Base-by-base conservation (phyloP, 495 filamentous ascomycete species). In the Letharia columbiana region DNA sequence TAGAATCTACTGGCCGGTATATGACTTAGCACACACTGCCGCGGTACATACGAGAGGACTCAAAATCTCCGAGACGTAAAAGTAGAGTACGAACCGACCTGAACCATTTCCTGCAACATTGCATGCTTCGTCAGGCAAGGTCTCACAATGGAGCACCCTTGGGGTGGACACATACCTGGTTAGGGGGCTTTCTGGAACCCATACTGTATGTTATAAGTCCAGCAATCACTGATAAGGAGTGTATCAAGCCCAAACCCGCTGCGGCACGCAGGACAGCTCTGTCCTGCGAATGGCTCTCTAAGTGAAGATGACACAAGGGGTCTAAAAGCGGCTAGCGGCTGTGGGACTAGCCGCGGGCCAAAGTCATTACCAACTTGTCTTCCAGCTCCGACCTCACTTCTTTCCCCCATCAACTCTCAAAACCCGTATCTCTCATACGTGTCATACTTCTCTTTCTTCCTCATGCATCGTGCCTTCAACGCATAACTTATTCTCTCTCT, bases 81-180 rank as follows among this genome's bases (percentile, higher is more conserved):
- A 67, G 59, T 44, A 65, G 73, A 72, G 74, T 78, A 88, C 86
- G 82, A 85, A 97, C 94, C 94, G 82, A 98, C 91, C 87, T 98
- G 93, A 69, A 96, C 90, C 94, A 98, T 98, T 85, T 98, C 93
- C 92, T 98, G 74, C 58, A 13, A 31, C 23, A 62, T 41, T 49
- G 17, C 13, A 42, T 52, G 17, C 42, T 61, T 66, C 37, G 37
- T 56, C 45, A 61, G 56, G 35, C 45, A 33, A 35, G 23, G 28
- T 54, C 23, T 65, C 28, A 58, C 18, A 31, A 15, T 49, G 18
- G 37, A 44, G 49, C 54, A 17, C 28, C 33, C 12, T 69, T 59
- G 39, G 58, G 54, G 68, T 72, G 23, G 37, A 17, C 41, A 75
- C 84, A 75, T 76, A 91, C 90, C 87, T 92, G 89, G 66, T 87